Evolutionary conservation across 495 filamentous ascomycete genomes (phyloP).

Genomic region (Talaromyces liani): DNA sequence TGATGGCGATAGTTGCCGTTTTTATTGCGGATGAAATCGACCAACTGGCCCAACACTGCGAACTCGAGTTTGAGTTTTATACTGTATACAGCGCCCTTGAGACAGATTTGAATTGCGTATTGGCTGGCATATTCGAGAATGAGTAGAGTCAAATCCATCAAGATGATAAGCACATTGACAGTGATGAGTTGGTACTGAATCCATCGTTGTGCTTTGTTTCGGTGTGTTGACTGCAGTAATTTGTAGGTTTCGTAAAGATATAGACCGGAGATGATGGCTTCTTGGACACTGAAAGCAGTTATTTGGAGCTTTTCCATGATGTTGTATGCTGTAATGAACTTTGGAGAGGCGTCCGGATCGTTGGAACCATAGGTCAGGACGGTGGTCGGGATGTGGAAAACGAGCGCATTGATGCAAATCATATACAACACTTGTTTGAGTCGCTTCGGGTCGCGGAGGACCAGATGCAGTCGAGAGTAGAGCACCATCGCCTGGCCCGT

Average conservation of each 20-base stretch:
- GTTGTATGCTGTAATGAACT: constrained; percentile 39
- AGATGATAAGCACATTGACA: constrained; percentile 41
- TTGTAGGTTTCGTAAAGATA: constrained; percentile 50
- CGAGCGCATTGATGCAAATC: constrained; percentile 37
- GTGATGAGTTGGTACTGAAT: constrained; percentile 24
- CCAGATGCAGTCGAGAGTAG: constrained; percentile 44
- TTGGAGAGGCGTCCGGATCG: constrained; percentile 13
- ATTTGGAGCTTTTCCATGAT: constrained; percentile 52
- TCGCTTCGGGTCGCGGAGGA: constrained; percentile 36
- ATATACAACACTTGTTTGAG: constrained; percentile 33
- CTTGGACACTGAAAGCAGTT: constrained; percentile 50
- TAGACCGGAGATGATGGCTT: constrained; percentile 47
- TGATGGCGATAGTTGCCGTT: constrained; percentile 21
- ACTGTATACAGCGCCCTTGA: constrained; percentile 54
- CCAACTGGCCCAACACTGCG: constrained; percentile 48
- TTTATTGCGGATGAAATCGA: constrained; percentile 27
- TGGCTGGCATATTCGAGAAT: constrained; percentile 41
- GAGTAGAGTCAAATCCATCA: constrained; percentile 40
- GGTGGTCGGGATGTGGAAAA: constrained; percentile 43
- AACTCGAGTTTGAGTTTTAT: constrained; percentile 60
- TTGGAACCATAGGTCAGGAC: constrained; percentile 44
- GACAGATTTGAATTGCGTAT: constrained; percentile 48
- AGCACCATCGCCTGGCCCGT: constrained; percentile 45
- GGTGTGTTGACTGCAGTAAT: constrained; percentile 31
- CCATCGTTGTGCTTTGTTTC: background rate